phyloP scores from a whole-genome alignment of 768 basidiomycete genomes.

The Saitozyma podzolica region DNA sequence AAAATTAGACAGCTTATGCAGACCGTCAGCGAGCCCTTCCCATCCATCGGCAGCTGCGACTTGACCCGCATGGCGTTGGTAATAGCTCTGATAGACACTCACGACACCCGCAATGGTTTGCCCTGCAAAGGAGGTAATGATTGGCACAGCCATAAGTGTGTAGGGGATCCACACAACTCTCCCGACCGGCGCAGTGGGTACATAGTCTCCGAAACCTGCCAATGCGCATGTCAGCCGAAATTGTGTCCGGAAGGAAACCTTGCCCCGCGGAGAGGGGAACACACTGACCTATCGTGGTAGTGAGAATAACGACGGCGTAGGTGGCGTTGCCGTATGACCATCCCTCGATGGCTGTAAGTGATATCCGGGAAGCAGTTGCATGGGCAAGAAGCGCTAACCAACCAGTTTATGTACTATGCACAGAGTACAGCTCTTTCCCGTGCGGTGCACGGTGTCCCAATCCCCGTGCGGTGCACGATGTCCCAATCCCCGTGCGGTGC shows the following conservation, averaged over 20 bases:
- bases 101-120: constrained; percentile 47
- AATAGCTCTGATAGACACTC: not conserved
- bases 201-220: constrained; percentile 49
- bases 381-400: too few relatives aligned
- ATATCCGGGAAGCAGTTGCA: too few relatives aligned
- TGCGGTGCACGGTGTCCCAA: too few relatives aligned
- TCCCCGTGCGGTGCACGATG: too few relatives aligned
- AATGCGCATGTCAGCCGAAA: too few relatives aligned
- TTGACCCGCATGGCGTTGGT: too few relatives aligned
- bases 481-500: too few relatives aligned
- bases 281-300: constrained; percentile 31
- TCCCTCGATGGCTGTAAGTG: constrained; percentile 45
- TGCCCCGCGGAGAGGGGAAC: not conserved
- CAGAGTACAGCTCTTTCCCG: too few relatives aligned
- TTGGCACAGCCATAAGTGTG: constrained; percentile 50
- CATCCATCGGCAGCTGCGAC: too few relatives aligned
- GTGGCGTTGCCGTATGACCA: constrained; percentile 47
- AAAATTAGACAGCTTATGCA: too few relatives aligned
- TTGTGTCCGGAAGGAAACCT: not conserved
- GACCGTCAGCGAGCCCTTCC: too few relatives aligned
- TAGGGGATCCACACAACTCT: constrained; percentile 50
- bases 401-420: too few relatives aligned
- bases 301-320: constrained; percentile 45
- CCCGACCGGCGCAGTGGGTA: constrained; percentile 37
- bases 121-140: constrained; percentile 51